Base-by-base conservation (phyloP, 225 moss, liverwort and hornwort genomes). In the Anthoceros angustus region DNA sequence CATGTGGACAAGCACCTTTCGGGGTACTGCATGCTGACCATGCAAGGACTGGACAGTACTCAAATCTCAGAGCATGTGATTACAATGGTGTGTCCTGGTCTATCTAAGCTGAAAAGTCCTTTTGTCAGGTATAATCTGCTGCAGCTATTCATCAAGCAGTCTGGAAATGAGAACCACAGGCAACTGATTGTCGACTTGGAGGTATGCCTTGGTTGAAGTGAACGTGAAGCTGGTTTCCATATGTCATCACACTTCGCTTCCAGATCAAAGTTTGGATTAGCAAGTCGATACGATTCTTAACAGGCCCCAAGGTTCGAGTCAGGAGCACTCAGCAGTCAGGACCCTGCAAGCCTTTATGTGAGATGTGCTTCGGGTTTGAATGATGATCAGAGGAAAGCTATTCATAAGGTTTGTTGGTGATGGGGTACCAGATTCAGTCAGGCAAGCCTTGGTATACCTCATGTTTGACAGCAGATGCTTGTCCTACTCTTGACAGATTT, bases 281-380 rank as follows among this genome's bases (percentile, higher is more conserved):
- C 18, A 10, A 9, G 12, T 25, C 1, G 12, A 9, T 67, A 12
- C 5, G 15, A 42, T 1, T 40, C 11, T 41, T 11, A 40, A 24
- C 76, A 82, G 82, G 74, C 74, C 2, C 82, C 82, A 5, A 82
- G 72, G 72, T 82, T 78, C 62, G 79, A 82, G 18, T 68, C 62
- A 42, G 40, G 55, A 39, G 15, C 70, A 26, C 42, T 70, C 26
- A 43, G 10, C 42, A 68, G 71, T 69, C 25, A 72, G 43, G 82
- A 83, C 68, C 77, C 77, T 62, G 79, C 76, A 15, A 50, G 70
- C 42, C 23, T 62, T 11, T 82, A 82, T 42, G 67, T 82, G 55
- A 79, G 64, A 74, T 72, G 76, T 24, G 74, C 77, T 8, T 43
- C 40, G 7, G 68, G 72, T 63, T 42, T 83, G 7, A 83, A 83